Conservation (phyloP, 2,329 filamentous ascomycete genomes). For the Arthrobotrys sphaeroides region DNA sequence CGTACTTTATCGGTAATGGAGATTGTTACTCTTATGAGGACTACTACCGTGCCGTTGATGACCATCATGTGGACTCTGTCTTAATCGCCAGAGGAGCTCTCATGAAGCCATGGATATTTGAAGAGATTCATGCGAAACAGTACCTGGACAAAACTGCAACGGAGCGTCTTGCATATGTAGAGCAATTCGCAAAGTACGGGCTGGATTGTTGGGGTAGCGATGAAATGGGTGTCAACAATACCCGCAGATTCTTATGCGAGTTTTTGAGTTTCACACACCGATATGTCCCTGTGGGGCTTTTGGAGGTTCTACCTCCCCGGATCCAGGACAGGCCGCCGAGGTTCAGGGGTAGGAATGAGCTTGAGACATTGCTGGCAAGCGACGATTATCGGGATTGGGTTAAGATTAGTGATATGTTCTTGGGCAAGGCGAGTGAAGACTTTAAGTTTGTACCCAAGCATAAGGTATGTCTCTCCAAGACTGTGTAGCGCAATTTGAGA, state of each 20-base stretch:
- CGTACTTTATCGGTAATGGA: slow-evolving; percentile 92
- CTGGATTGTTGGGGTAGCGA: slow-evolving; percentile 96
- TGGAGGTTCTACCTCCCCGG: slow-evolving; percentile 86
- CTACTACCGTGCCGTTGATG: slow-evolving; percentile 79
- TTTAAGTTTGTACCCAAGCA: slow-evolving; percentile 98
- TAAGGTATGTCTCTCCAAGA: slow-evolving; percentile 73
- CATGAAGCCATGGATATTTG: slow-evolving; percentile 98
- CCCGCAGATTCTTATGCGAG: slow-evolving; percentile 89
- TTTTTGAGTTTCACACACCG: slow-evolving; percentile 93
- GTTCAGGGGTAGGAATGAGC: slow-evolving; percentile 83
- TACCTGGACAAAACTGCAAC: slow-evolving; percentile 94
- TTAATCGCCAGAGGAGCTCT: slow-evolving; percentile 97
- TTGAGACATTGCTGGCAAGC: slow-evolving; percentile 92
- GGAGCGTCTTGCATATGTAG: slow-evolving; percentile 84
- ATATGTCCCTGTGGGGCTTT: slow-evolving; percentile 87
- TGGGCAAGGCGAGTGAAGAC: slow-evolving; percentile 85
- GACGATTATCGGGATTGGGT: slow-evolving; percentile 97
- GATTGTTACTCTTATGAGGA: slow-evolving; percentile 94
- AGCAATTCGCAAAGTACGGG: slow-evolving; percentile 89
- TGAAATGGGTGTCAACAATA: slow-evolving; percentile 90
- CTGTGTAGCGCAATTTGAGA: slow-evolving; percentile 7
- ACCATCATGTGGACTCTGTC: slow-evolving; percentile 85
- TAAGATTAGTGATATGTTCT: slow-evolving; percentile 98
- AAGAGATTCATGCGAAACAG: slow-evolving; percentile 90
- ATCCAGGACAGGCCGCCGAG: slow-evolving; percentile 89